A percentile compares a stretch with the other conserved stretches of the same genome.
Conservation (phyloP, 2,329 filamentous ascomycete species). For the Neodidymelliopsis sp. region DNA sequence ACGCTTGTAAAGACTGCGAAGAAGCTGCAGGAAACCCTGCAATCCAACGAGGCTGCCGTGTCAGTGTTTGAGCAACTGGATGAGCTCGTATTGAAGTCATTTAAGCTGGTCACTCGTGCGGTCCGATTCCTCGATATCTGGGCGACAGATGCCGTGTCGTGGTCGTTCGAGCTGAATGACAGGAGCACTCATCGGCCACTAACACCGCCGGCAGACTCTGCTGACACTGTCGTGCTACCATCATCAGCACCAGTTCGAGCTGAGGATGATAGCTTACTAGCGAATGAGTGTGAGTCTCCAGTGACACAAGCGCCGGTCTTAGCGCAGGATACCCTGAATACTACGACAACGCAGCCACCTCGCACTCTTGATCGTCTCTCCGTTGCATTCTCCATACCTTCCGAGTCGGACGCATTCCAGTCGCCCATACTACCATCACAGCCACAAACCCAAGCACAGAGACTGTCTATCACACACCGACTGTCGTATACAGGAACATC, state of each 20-base stretch:
- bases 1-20: slow-evolving; percentile 89
- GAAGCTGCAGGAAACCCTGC: slow-evolving; percentile 76
- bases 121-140: slow-evolving; percentile 89
- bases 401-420: slow-evolving; percentile 44
- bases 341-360: slow-evolving; percentile 38
- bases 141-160: slow-evolving; percentile 65
- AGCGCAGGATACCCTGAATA: slow-evolving; percentile 38
- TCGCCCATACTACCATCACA: slow-evolving; percentile 37
- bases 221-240: slow-evolving; percentile 42
- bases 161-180: slow-evolving; percentile 51
- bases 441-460: slow-evolving; percentile 50
- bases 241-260: slow-evolving; percentile 32
- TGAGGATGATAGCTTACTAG: slow-evolving; percentile 49
- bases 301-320: slow-evolving; percentile 46
- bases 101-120: slow-evolving; percentile 90
- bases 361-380: slow-evolving; percentile 42
- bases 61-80: slow-evolving; percentile 79
- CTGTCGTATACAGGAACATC: slow-evolving; percentile 77
- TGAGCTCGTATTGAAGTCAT: slow-evolving; percentile 91
- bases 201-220: slow-evolving; percentile 50
- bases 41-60: slow-evolving; percentile 44
- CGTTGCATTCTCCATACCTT: slow-evolving; percentile 50
- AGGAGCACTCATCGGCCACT: slow-evolving; percentile 43
- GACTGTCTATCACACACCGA: slow-evolving; percentile 70
- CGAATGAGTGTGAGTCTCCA: slow-evolving; percentile 49